Evolutionary conservation across 2,329 filamentous ascomycete species (phyloP).

Genomic region (Beauveria asiatica): DNA sequence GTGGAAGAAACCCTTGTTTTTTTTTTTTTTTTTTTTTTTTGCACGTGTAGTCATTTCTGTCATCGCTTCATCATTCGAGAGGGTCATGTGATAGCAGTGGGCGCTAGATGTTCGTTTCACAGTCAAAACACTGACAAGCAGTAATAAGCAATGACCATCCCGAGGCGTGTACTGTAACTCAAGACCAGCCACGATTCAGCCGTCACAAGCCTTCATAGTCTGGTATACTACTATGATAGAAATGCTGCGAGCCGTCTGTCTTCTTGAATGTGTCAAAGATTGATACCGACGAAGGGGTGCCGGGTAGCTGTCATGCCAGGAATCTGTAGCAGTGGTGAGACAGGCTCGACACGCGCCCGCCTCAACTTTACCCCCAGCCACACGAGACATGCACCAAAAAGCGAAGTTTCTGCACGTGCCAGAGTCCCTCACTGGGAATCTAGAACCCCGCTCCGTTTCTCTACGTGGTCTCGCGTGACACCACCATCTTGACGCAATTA

Average conservation of each 20-base stretch:
- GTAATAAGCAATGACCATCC: no score
- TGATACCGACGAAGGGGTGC: neutral
- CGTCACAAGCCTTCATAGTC: no score
- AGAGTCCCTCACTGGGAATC: neutral
- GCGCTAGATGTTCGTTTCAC: no score
- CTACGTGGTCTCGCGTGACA: neutral
- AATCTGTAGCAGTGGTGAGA: constrained; percentile 6
- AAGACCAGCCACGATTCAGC: no score
- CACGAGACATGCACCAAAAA: neutral
- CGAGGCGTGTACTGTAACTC: no score
- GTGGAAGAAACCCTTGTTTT: no score
- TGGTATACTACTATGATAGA: no score
- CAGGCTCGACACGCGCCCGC: neutral
- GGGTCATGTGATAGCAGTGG: no score
- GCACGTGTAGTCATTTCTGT: no score
- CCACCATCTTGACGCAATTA: neutral
- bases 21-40: no score
- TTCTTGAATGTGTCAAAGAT: neutral
- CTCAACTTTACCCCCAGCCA: neutral
- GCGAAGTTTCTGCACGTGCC: neutral
- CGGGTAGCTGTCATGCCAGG: neutral
- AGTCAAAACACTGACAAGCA: no score
- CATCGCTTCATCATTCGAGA: no score
- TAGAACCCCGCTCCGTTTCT: neutral
- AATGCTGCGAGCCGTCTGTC: neutral